phyloP scores from a whole-genome alignment of 2,329 filamentous ascomycete species.

The Fusarium algeriense region DNA sequence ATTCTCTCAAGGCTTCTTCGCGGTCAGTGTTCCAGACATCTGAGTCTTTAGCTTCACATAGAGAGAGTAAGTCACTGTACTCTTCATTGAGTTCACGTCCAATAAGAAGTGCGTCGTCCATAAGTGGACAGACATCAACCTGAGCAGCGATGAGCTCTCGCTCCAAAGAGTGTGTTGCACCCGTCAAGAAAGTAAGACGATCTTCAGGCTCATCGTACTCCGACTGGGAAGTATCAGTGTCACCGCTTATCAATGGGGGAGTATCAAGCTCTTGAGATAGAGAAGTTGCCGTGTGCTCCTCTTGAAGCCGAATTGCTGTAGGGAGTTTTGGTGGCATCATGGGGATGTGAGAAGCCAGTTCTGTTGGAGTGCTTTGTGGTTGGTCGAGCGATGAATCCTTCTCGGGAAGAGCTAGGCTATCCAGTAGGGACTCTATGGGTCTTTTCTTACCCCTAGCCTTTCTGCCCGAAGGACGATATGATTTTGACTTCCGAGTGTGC shows the following conservation, averaged over 20 bases:
- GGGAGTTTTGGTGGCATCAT: not conserved
- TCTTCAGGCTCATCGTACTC: not conserved
- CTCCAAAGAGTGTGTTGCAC: too few relatives aligned
- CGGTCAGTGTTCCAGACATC: conserved; percentile 3
- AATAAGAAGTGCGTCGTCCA: not conserved
- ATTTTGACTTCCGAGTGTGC: not conserved
- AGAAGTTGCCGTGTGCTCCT: not conserved
- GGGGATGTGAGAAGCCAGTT: not conserved
- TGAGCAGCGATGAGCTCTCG: not conserved
- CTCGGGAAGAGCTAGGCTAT: not conserved
- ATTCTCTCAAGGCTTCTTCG: not conserved
- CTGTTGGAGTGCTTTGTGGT: not conserved
- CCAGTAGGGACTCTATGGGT: not conserved
- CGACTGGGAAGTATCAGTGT: not conserved
- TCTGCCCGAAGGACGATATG: not conserved
- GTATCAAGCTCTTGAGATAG: not conserved
- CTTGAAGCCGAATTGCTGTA: not conserved
- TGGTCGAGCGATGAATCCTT: not conserved
- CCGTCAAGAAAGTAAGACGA: too few relatives aligned
- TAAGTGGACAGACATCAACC: not conserved
- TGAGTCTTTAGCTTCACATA: not conserved
- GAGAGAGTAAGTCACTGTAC: not conserved
- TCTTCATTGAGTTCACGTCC: conserved; percentile 6
- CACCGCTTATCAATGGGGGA: not conserved
- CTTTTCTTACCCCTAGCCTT: not conserved